A percentile compares a stretch with the other conserved stretches of the same genome.
Evolutionary conservation across 768 basidiomycete species (phyloP).

Genomic region (Guyanaporus albipodus): DNA sequence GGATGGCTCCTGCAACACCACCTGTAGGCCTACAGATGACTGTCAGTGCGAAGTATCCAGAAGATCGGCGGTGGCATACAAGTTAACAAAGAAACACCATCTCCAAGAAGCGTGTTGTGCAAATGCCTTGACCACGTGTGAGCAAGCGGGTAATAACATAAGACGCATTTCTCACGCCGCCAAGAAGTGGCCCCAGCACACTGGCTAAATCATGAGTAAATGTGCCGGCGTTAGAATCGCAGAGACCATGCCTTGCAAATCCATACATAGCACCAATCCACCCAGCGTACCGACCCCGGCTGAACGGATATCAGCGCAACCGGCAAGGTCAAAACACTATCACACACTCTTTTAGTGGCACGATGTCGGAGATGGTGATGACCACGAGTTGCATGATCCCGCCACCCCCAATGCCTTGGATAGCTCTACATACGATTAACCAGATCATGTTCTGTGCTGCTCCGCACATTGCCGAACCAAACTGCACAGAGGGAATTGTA

Average conservation of each 20-base stretch:
- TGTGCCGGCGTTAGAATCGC: neutral
- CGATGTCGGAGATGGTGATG: conserved; percentile 80
- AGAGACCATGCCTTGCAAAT: conserved; percentile 39
- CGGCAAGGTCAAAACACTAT: neutral
- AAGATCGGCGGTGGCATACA: too few relatives aligned
- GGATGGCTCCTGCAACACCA: conserved; percentile 27
- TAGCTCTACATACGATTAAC: conserved; percentile 70
- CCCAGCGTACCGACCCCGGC: conserved; percentile 76
- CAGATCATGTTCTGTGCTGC: conserved; percentile 74
- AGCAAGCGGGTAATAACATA: conserved; percentile 14
- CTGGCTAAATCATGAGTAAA: conserved; percentile 27
- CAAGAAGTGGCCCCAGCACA: conserved; percentile 71
- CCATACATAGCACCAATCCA: conserved; percentile 77
- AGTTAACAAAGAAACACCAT: conserved; percentile 82
- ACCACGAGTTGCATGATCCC: conserved; percentile 72
- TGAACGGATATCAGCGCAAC: conserved; percentile 27
- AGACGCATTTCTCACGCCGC: conserved; percentile 69
- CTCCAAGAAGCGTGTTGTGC: conserved; percentile 71
- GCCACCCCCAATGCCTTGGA: conserved; percentile 81
- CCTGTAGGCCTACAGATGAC: conserved; percentile 40
- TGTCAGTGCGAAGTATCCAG: too few relatives aligned
- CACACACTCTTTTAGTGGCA: conserved; percentile 64
- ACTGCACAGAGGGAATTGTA: conserved; percentile 34
- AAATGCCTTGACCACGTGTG: neutral
- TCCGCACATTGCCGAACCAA: conserved; percentile 78